Evolutionary conservation across 345 rosid species (phyloP).

Genomic region (Citrus reticulata): DNA sequence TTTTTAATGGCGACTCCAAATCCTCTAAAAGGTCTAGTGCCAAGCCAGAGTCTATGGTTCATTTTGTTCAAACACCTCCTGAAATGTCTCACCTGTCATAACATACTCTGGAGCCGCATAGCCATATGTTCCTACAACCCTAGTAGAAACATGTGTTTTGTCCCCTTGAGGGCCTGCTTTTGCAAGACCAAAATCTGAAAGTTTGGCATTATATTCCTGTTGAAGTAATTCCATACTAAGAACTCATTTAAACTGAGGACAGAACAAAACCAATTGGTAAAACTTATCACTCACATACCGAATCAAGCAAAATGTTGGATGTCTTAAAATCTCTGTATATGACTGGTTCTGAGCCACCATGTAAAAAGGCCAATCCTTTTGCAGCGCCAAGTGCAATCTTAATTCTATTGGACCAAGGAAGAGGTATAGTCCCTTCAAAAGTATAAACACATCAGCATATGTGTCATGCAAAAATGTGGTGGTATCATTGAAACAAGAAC

Average conservation of each 20-base stretch:
- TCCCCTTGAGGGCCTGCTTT: constrained; percentile 89
- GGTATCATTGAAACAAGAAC: constrained; percentile 5
- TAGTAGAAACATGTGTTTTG: constrained; percentile 80
- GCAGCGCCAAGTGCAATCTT: constrained; percentile 96
- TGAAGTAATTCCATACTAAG: constrained; percentile 13
- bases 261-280: not conserved
- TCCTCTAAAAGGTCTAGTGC: not conserved
- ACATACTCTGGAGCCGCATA: constrained; percentile 86
- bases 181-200: constrained; percentile 83
- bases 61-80: not conserved
- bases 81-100: constrained; percentile 52
- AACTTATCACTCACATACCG: constrained; percentile 38
- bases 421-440: constrained; percentile 70
- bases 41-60: not conserved
- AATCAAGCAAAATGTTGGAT: constrained; percentile 90
- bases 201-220: constrained; percentile 79
- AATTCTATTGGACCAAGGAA: constrained; percentile 80
- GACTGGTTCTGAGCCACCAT: constrained; percentile 86
- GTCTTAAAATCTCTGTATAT: constrained; percentile 97
- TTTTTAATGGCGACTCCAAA: not conserved
- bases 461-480: not conserved
- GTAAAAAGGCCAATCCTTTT: constrained; percentile 94
- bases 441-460: constrained; percentile 22
- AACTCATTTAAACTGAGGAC: not conserved
- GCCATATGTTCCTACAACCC: constrained; percentile 84